Evolutionary conservation across 148 eudicot genomes (phyloP).

Genomic region (Amaranthus palmeri): DNA sequence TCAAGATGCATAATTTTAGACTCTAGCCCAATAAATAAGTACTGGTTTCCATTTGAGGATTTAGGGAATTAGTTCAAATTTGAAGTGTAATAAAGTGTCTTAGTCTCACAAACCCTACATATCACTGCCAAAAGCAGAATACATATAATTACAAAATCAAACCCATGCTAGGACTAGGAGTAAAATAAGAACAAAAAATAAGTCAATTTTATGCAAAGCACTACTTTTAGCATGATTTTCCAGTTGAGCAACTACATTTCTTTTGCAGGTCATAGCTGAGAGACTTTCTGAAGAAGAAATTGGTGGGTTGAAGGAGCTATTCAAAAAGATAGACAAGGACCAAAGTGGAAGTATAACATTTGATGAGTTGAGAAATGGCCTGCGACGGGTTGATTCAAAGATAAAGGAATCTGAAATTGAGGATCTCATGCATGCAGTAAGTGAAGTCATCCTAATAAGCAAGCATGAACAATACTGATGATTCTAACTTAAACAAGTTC

Average conservation of each 20-base stretch:
- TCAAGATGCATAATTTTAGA: neutral
- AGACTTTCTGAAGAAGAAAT: conserved; percentile 86
- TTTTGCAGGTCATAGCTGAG: conserved; percentile 71
- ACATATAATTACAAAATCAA: too few species aligned
- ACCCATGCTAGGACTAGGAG: too few species aligned
- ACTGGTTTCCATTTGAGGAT: neutral
- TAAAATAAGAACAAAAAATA: too few species aligned
- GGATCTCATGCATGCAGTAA: conserved; percentile 76
- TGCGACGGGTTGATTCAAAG: conserved; percentile 65
- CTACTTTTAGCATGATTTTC: too few species aligned
- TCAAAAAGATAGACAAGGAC: conserved; percentile 65
- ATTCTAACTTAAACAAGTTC: neutral
- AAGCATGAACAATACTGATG: neutral
- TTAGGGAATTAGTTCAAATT: too few species aligned
- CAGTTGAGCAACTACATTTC: neutral
- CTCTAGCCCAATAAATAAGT: neutral
- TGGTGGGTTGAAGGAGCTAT: conserved; percentile 74
- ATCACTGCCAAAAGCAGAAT: too few species aligned
- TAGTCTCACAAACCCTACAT: too few species aligned
- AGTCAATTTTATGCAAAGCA: too few species aligned
- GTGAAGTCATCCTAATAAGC: conserved; percentile 10
- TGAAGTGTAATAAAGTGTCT: too few species aligned
- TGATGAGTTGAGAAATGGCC: conserved; percentile 67
- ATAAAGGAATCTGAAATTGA: conserved; percentile 65
- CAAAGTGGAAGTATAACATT: conserved; percentile 68